Percentiles rank a stretch among this genome's conserved stretches.
These are phyloP conservation scores for Arthrobotrys entomopaga DNA, from an alignment of 2,329 filamentous ascomycete genomes.

Conservation along the genomic window DNA sequence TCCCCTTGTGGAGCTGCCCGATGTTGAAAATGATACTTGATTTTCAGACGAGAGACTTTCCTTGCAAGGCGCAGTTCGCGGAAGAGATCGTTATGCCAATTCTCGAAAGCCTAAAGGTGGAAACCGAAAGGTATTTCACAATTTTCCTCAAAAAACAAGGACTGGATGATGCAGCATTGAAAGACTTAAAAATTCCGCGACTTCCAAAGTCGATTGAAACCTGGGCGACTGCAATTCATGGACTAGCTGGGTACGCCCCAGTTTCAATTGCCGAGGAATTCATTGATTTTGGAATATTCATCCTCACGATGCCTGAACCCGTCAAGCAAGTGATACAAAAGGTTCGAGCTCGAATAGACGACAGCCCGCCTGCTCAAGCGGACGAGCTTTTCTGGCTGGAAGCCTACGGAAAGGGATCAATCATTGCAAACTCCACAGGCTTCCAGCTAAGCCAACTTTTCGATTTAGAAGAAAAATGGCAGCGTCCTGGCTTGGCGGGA, in stretches of 20 bases:
- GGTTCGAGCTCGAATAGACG: not conserved
- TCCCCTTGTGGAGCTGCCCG: not conserved
- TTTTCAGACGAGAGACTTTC: not conserved
- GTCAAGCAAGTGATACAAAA: not conserved
- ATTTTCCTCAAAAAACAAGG: conserved; percentile 15
- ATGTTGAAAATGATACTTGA: not conserved
- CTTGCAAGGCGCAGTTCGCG: not conserved
- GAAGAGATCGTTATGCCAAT: not conserved
- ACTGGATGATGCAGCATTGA: not conserved
- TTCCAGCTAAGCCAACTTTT: not conserved
- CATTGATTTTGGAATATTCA: not conserved
- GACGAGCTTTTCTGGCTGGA: not conserved
- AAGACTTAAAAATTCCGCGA: not conserved
- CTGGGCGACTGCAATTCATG: not conserved
- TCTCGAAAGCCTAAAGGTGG: conserved; percentile 10
- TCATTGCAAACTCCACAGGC: not conserved
- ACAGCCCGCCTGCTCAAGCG: not conserved
- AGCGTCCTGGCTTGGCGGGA: not conserved
- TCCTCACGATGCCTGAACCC: not conserved
- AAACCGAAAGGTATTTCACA: conserved; percentile 14
- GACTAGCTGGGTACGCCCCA: not conserved
- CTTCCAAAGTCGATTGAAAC: not conserved
- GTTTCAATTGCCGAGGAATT: not conserved
- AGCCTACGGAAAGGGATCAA: not conserved
- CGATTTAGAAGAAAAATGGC: not conserved